These are phyloP conservation scores for Amaranthus tricolor DNA, from an alignment of 179 eudicot genomes.

Conservation along the genomic window DNA sequence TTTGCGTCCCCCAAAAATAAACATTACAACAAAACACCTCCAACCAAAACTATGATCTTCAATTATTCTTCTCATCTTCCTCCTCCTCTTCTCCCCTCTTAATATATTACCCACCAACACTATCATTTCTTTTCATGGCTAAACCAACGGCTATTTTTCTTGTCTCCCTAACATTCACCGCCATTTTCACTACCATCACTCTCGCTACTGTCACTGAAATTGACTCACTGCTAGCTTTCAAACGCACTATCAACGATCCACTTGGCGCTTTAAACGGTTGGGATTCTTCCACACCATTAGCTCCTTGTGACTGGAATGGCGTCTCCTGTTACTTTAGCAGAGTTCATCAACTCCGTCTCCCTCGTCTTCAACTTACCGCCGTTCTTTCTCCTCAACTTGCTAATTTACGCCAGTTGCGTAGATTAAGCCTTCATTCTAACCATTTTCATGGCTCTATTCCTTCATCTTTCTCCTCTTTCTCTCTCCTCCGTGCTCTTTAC, in stretches of 20 bases:
- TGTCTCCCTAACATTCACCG: background rate
- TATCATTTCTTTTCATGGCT: slow-evolving; percentile 20
- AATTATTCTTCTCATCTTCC: slow-evolving; percentile 4
- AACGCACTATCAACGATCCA: slow-evolving; percentile 41
- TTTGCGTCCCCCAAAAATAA: background rate
- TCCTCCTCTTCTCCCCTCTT: background rate
- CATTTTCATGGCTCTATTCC: slow-evolving; percentile 38
- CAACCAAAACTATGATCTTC: background rate
- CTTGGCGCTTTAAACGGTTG: slow-evolving; percentile 53
- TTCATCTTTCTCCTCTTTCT: slow-evolving; percentile 25
- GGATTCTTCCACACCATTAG: slow-evolving; percentile 48
- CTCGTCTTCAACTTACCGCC: slow-evolving; percentile 53
- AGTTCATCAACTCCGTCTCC: slow-evolving; percentile 52
- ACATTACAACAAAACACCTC: background rate
- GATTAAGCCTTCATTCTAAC: slow-evolving; percentile 54
- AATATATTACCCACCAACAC: background rate
- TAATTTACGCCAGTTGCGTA: slow-evolving; percentile 43
- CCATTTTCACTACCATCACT: background rate
- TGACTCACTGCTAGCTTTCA: slow-evolving; percentile 39
- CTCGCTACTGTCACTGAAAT: slow-evolving; percentile 32
- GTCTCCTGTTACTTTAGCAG: slow-evolving; percentile 32
- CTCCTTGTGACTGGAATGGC: slow-evolving; percentile 83
- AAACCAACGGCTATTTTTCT: slow-evolving; percentile 33
- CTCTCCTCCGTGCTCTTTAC: slow-evolving; percentile 46
- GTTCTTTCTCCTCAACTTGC: slow-evolving; percentile 30